These are phyloP conservation scores for Phellopilus nigrolimitatus DNA, from an alignment of 1,284 basidiomycete species.

Conservation along the genomic window DNA sequence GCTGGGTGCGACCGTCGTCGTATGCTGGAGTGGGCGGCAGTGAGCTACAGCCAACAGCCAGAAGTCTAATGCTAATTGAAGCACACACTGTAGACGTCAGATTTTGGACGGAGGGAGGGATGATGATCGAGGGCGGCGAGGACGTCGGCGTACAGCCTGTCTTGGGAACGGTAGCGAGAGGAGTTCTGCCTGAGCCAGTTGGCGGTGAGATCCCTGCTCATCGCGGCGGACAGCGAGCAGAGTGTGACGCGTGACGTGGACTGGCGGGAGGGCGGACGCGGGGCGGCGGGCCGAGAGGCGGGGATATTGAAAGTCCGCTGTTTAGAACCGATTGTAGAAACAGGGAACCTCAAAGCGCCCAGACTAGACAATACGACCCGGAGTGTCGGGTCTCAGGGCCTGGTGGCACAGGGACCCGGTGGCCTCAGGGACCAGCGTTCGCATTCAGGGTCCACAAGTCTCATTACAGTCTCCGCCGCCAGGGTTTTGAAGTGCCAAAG, in stretches of 20 bases:
- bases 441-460: too few relatives aligned
- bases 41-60: constrained; percentile 24
- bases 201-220: constrained; percentile 36
- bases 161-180: constrained; percentile 55
- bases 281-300: neutral
- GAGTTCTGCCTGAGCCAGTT: constrained; percentile 76
- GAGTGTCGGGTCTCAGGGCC: too few relatives aligned
- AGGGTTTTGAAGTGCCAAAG: too few relatives aligned
- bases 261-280: neutral
- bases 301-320: neutral
- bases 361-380: neutral
- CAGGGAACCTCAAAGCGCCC: neutral
- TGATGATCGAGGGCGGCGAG: constrained; percentile 57
- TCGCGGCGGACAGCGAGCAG: constrained; percentile 13
- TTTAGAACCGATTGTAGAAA: too few relatives aligned
- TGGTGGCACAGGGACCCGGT: too few relatives aligned
- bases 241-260: neutral
- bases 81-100: constrained; percentile 84
- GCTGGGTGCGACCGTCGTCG: constrained; percentile 90
- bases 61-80: constrained; percentile 17
- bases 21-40: constrained; percentile 51
- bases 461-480: too few relatives aligned
- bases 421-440: too few relatives aligned
- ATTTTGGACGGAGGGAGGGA: constrained; percentile 77
- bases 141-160: constrained; percentile 53